phyloP scores from a whole-genome alignment of 2,329 filamentous ascomycete genomes.

The Aspergillus viridinutans region DNA sequence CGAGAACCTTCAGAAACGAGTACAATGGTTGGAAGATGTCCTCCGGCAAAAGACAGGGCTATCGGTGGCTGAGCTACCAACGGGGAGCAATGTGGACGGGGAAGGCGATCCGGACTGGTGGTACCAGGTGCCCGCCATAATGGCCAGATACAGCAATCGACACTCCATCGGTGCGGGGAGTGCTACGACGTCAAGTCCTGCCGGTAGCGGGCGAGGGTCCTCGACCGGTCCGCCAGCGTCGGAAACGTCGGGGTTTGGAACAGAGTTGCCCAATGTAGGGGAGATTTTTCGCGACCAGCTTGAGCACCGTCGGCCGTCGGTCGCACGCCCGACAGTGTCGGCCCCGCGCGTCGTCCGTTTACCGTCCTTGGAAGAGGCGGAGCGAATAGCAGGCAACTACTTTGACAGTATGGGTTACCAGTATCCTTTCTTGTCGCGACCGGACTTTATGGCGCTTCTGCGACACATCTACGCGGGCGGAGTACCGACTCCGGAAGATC shows the following conservation, averaged over 20 bases:
- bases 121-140: constrained; percentile 36
- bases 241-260: constrained; percentile 22
- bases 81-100: constrained; percentile 30
- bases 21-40: constrained; percentile 36
- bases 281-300: constrained; percentile 39
- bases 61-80: constrained; percentile 29
- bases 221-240: constrained; percentile 15
- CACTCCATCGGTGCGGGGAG: constrained; percentile 14
- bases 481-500: constrained; percentile 29
- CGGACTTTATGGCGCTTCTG: constrained; percentile 31
- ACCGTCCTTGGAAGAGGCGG: constrained; percentile 33
- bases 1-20: constrained; percentile 37
- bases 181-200: constrained; percentile 7
- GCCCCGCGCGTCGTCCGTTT: constrained; percentile 32
- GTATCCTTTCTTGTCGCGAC: constrained; percentile 35
- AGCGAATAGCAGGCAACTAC: constrained; percentile 29
- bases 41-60: constrained; percentile 34
- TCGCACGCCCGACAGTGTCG: constrained; percentile 27
- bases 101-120: constrained; percentile 34
- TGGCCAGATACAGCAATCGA: constrained; percentile 25
- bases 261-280: constrained; percentile 35
- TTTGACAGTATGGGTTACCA: constrained; percentile 39
- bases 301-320: constrained; percentile 33
- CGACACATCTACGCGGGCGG: constrained; percentile 34
- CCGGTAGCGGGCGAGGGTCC: constrained; percentile 11